phyloP scores from a whole-genome alignment of 2,329 filamentous ascomycete species.

The Remersonia thermophila region DNA sequence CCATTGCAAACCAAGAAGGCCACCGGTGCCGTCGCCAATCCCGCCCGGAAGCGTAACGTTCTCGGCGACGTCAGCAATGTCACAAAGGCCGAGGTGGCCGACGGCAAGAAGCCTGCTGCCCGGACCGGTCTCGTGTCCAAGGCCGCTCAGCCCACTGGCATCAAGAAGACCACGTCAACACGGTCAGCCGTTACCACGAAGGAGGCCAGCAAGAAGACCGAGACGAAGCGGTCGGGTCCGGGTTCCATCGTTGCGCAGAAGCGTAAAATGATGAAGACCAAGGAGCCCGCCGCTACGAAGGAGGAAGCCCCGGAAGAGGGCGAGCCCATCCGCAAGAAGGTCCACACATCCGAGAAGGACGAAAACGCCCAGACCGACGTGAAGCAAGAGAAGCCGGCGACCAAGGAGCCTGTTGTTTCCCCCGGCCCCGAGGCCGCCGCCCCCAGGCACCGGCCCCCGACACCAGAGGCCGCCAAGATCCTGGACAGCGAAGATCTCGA shows the following conservation, averaged over 20 bases:
- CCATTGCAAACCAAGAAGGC: slow-evolving; percentile 61
- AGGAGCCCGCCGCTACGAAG: slow-evolving; percentile 39
- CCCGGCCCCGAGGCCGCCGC: slow-evolving; percentile 12
- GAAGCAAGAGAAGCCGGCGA: slow-evolving; percentile 23
- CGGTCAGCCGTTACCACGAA: slow-evolving; percentile 40
- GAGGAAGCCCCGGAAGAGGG: slow-evolving; percentile 51
- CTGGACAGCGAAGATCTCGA: slow-evolving; percentile 80
- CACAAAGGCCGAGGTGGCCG: slow-evolving; percentile 58
- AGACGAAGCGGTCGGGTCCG: slow-evolving; percentile 57
- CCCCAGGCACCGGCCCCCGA: slow-evolving; percentile 20
- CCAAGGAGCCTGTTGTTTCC: slow-evolving; percentile 17
- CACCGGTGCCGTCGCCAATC: slow-evolving; percentile 12
- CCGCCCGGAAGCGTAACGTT: slow-evolving; percentile 61
- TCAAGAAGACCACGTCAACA: slow-evolving; percentile 64
- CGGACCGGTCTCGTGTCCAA: slow-evolving; percentile 68
- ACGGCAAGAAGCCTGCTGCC: slow-evolving; percentile 61
- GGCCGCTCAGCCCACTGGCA: slow-evolving; percentile 64
- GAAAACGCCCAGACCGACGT: slow-evolving; percentile 30
- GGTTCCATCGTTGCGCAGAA: slow-evolving; percentile 55
- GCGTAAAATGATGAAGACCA: slow-evolving; percentile 44
- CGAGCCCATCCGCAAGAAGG: slow-evolving; percentile 58
- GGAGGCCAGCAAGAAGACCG: slow-evolving; percentile 45
- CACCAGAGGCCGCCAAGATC: slow-evolving; percentile 38
- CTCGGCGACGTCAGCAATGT: slow-evolving; percentile 95
- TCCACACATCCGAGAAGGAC: slow-evolving; percentile 40